A percentile compares a stretch with the other conserved stretches of the same genome.
These are phyloP conservation scores for Xylaria sp. DNA, from an alignment of 2,329 filamentous ascomycete genomes.

Conservation along the genomic window DNA sequence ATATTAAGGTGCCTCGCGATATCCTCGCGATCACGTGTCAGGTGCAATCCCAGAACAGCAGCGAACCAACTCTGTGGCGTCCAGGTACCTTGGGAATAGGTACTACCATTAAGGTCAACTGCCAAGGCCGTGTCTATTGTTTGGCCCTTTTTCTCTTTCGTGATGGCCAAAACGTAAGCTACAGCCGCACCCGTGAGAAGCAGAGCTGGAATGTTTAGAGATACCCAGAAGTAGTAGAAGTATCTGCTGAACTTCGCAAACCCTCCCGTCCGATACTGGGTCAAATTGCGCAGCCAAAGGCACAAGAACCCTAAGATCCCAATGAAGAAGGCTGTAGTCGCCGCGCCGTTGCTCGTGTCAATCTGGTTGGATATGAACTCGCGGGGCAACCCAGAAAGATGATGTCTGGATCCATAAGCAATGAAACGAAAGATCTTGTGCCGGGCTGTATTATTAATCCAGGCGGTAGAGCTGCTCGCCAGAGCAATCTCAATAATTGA, in stretches of 20 bases:
- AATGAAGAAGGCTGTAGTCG: conserved; percentile 52
- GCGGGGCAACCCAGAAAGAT: conserved; percentile 48
- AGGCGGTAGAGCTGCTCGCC: conserved; percentile 54
- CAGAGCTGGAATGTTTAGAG: conserved; percentile 50
- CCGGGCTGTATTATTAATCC: conserved; percentile 50
- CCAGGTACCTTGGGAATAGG: conserved; percentile 51
- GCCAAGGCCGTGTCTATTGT: conserved; percentile 48
- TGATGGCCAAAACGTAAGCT: conserved; percentile 52
- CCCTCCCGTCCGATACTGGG: conserved; percentile 38
- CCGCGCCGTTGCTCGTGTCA: conserved; percentile 56
- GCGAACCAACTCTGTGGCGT: conserved; percentile 56
- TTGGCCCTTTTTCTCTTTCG: conserved; percentile 47
- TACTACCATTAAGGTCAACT: conserved; percentile 34
- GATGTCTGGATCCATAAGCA: conserved; percentile 40
- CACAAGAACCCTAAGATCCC: conserved; percentile 50
- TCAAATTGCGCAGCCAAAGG: conserved; percentile 46
- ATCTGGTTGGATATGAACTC: conserved; percentile 54
- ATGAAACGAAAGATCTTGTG: conserved; percentile 45
- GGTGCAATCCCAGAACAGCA: conserved; percentile 49
- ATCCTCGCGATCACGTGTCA: conserved; percentile 44
- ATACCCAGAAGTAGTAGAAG: conserved; percentile 52
- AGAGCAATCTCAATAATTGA: conserved; percentile 54
- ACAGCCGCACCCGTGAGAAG: conserved; percentile 53
- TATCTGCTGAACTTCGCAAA: conserved; percentile 21
- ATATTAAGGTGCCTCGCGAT: conserved; percentile 46